Base-by-base conservation (phyloP, 352 stramenopile species). In the Phytophthora gonapodyides region DNA sequence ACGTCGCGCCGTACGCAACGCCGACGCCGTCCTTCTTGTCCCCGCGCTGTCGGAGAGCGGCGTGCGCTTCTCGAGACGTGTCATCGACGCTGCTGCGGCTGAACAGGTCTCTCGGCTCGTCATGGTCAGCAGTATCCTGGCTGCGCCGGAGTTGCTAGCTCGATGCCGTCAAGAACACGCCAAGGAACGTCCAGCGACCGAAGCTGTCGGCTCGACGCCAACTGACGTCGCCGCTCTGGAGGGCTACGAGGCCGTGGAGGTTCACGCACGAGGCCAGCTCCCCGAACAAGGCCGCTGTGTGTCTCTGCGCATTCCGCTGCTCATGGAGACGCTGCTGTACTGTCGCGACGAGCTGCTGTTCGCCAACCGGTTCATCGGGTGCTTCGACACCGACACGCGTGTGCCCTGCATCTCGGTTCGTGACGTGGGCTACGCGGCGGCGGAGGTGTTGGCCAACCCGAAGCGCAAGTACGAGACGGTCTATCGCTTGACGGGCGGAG, bases 291-390 rank as follows among this genome's bases (percentile, higher is more conserved):
- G 67, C 7, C 65, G 72, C 35, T 83, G 67, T 64, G 73, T 93
- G 24, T 77, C 67, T 44, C 63, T 93, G 15, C 79, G 84, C 2
- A 78, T 91, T 49, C 84, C 84, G 17, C 47, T 91, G 21, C 65
- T 91, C 38, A 91, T 93, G 84, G 84, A 93, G 58, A 87, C 80
- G 21, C 63, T 91, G 31, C 63, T 91, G 11, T 86, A 89, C 49
- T 91, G 82, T 49, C 84, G 80, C 17, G 82, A 91, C 34, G 84
- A 93, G 52, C 71, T 93, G 34, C 60, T 91, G 30, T 93, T 85
- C 38, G 82, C 78, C 3, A 81, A 76, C 21, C 80, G 80, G 27
- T 78, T 91, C 16, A 50, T 84, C 12, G 71, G 78, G 19, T 87
- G 77, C 49, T 89, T 89, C 31, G 56, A 44, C 11, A 48, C 50